Base-by-base conservation (phyloP, 441 rosid genomes). In the Erodium chrysanthum region DNA sequence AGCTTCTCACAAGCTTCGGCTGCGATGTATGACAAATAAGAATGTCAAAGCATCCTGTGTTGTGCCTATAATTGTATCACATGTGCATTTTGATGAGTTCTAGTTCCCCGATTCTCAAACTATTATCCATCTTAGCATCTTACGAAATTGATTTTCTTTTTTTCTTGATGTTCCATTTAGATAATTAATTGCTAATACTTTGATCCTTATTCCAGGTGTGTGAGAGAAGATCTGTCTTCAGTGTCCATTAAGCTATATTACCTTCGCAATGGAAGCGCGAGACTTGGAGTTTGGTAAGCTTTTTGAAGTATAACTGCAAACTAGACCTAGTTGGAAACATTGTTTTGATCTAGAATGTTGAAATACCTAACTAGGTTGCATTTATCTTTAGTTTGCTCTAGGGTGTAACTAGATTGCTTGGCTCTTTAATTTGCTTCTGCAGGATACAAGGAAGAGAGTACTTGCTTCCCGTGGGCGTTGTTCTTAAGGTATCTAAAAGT, bases 271-370 rank as follows among this genome's bases (percentile, higher is more conserved):
- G 99, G 99, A 72, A 94, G 97, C 82, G 97, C 94, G 70, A 79
- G 96, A 76, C 81, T 94, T 76, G 97, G 99, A 79, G 83, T 94
- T 83, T 94, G 99, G 99, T 94, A 73, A 84, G 91, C 61, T 35
- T 37, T 64, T 66, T 52, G 27, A 10, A 56, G 17, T 9, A 56
- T 56, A 56, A 15, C 21, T 50, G 21, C 58, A 5, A 50, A 50
- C 18, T 50, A 50, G 7, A 50, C 15, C 18, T 50, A 50, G 7
- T 50, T 15, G 58, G 21, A 64, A 17, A 5, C 4, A 64, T 70
- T 56, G 67, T 40, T 61, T 65, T 59, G 63, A 40, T 35, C 70
- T 48, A 7, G 12, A 61, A 64, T 17, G 25, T 56, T 60, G 23
- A 46, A 40, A 21, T 69, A 67, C 68, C 4, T 15, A 17, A 12